phyloP scores from a whole-genome alignment of 164 flowering plant species.

The Chloranthus sessilifolius region DNA sequence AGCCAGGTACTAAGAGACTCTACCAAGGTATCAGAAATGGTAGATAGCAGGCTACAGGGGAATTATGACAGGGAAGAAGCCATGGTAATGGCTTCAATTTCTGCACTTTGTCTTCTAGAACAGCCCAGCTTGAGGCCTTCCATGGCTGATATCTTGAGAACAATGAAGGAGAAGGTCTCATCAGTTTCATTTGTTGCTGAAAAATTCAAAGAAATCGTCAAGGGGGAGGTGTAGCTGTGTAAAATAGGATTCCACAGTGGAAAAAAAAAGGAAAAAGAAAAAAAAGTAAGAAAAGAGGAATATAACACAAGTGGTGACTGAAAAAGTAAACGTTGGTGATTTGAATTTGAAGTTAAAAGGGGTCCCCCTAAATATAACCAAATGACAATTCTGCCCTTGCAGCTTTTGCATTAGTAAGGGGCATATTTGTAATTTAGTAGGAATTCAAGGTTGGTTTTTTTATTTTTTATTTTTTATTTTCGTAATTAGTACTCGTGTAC shows the following conservation, averaged over 20 bases:
- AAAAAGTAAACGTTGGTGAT: too few relatives aligned
- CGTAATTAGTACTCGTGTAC: too few relatives aligned
- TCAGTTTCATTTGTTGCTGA: slow-evolving; percentile 13
- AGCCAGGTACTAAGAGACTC: slow-evolving; percentile 24
- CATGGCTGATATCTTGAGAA: slow-evolving; percentile 35
- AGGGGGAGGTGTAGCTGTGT: background rate
- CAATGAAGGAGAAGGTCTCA: slow-evolving; percentile 25
- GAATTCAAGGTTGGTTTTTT: too few relatives aligned
- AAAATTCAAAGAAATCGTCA: background rate
- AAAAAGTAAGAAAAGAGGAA: too few relatives aligned
- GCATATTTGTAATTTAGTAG: too few relatives aligned
- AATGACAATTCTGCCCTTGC: too few relatives aligned
- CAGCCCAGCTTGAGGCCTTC: slow-evolving; percentile 53
- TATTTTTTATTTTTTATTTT: too few relatives aligned
- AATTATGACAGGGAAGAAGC: slow-evolving; percentile 37
- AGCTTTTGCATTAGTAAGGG: too few relatives aligned
- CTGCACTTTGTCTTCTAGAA: slow-evolving; percentile 36
- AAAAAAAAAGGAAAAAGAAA: background rate
- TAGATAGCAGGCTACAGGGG: slow-evolving; percentile 41
- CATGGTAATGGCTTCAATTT: slow-evolving; percentile 26
- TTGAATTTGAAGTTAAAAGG: too few relatives aligned
- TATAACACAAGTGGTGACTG: too few relatives aligned
- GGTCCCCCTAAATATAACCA: too few relatives aligned
- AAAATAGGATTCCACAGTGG: background rate
- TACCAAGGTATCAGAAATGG: slow-evolving; percentile 29